Base-by-base conservation (phyloP, 805 yeast species). In the Candida germanica region DNA sequence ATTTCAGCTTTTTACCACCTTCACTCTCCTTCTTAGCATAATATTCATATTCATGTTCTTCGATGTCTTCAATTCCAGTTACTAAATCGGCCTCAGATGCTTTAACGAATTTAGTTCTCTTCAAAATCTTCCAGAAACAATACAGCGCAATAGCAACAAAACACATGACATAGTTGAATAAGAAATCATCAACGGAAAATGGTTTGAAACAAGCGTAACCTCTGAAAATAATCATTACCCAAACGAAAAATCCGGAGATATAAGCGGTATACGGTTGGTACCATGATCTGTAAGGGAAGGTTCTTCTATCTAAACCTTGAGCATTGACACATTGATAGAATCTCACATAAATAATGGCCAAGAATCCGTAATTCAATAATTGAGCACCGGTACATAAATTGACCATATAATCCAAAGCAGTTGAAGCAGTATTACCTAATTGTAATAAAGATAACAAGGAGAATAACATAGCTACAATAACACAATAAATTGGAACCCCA, bases 191-290 rank as follows among this genome's bases (percentile, higher is more conserved):
- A 13, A 71, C 69, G 13, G 68, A 56, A 88, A 91, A 86, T 10
- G 80, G 79, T 29, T 80, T 55, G 58, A 87, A 85, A 1, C 80
- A 84, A 2, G 73, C 61, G 61, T 83, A 87, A 4, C 95, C 95
- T 60, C 55, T 77, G 58, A 48, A 75, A 51, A 85, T 85, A 69
- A 38, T 64, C 54, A 39, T 69, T n/a, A 59, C 54, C 56, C 59
- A 52, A 31, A 62, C 46, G 40, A 62, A 55, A 35, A 49, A 50
- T 3, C 58, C 51, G 13, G 66, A 54, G 34, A 61, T 39, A 25
- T 47, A 51, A 20, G 59, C 56, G 13, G 66, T 55, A 48, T 64
- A 64, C n/a, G 70, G 70, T 39, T 64, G 69, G 49, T 51, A 65
- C 70, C 71, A 70, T 5, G 73, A 49, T 27, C 55, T 59, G 54